Base-by-base conservation (phyloP, 1,139 yeast genomes). In the Protomyces gravidus region DNA sequence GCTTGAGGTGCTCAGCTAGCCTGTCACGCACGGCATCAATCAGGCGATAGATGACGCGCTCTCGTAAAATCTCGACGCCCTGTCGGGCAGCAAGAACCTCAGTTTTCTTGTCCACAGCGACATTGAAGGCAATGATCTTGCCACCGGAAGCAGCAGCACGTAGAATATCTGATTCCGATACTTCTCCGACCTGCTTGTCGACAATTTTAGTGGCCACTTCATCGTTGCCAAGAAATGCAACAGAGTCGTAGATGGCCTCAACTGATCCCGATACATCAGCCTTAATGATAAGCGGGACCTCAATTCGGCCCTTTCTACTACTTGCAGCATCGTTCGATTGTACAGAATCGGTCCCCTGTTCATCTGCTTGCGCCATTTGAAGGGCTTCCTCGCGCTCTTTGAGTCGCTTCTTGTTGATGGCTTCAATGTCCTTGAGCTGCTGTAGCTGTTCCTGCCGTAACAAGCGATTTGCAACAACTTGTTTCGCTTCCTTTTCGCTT, bases 221-320 rank as follows among this genome's bases (percentile, higher is more conserved):
- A 1, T 85, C 87, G 70, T 92, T 90, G 2, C 97, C 97, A 25
- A 92, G 73, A 5, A 85, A 85, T 64, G 79, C 78, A 55, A 94
- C 82, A 66, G 94, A 84, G 69, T 90, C 97, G 42, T 77, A 80
- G 23, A 82, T 80, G 0, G 86, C 86, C 65, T 82, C 86, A 0
- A 77, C 78, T 5, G 85, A 81, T 0, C 85, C 86, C 56, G 85
- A 85, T 0, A 92, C 97, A 72, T 94, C 99, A 0, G 96, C 86
- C 69, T 88, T 89, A 53, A 94, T 77, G 45, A 92, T 84, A 65
- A 85, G 88, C 36, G 81, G 80, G 19, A 85, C 57, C 23, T 58
- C 62, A 2, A 50, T 77, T 13, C 71, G 66, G 45, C 63, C 63
- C n/a, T 66, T 75, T 50, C 68, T 70, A 13, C 50, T 11, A 7